Evolutionary conservation across 2,329 filamentous ascomycete genomes (phyloP), one percentile per base, ranked within the genome.

Genomic region (Arachnomyces sp.): DNA sequence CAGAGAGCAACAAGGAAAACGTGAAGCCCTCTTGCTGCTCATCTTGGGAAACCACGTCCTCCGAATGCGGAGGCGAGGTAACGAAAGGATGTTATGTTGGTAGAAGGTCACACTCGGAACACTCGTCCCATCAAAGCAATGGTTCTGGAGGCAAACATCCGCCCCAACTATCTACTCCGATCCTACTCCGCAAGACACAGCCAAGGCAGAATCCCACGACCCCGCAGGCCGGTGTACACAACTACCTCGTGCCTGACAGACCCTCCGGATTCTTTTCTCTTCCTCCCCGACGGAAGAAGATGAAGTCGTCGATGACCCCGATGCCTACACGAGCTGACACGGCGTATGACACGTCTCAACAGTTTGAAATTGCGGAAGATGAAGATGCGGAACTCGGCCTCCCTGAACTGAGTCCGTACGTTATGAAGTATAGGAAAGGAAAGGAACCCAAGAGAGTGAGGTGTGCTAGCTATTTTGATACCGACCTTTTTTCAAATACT

Each of bases 371-470:
- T 34, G 20, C 32, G 12, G 31, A 40, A 25, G 32, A 40, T 17
- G 25, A 31, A 30, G 30, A 31, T 6, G 2, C 25, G 1, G 28
- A 25, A 12, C 8, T 31, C 8, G 39, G 14, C 25, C 13, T 42
- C 8, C 15, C 13, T 13, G 39, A 32, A 13, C 28, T 42, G 14
- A 47, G 44, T 18, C 44, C 44, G 2, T 36, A 47, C 33, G 44
- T 47, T 13, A 47, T 42, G 15, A 42, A 30, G 8, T 47, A 36
- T 28, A 34, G 44, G 20, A 47, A 47, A 29, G 39, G 42, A 18
- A 36, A 29, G 34, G 42, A 34, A 11, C 42, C 42, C 4, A 47
- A 42, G 36, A 38, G 39, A 15, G 14, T 16, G 1, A 39, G 44
- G 33, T 42, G 38, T 14, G 28, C 29, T 16, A 44, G 42, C 37